A percentile compares a stretch with the other conserved stretches of the same genome.
phyloP scores from a whole-genome alignment of 2,329 filamentous ascomycete genomes.

The Curvularia sp. region DNA sequence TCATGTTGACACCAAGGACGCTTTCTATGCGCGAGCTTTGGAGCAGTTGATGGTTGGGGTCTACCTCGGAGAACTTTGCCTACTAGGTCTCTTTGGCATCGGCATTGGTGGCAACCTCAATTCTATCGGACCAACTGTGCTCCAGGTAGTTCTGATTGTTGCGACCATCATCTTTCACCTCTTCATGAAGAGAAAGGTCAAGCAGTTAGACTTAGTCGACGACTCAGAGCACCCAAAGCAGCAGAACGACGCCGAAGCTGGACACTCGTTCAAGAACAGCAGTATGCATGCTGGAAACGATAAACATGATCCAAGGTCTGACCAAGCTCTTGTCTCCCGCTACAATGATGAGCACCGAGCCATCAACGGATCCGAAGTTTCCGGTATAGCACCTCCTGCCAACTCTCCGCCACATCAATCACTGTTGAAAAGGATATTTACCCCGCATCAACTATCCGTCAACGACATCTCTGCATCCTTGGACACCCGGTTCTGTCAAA shows the following conservation, averaged over 20 bases:
- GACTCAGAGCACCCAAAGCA: constrained; percentile 34
- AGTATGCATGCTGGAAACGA: constrained; percentile 3
- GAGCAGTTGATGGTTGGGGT: constrained; percentile 57
- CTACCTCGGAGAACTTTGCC: constrained; percentile 56
- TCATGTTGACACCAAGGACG: constrained; percentile 56
- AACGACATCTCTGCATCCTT: constrained; percentile 20
- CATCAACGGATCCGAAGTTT: constrained; percentile 1
- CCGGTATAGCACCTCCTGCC: constrained; percentile 8
- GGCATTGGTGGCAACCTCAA: constrained; percentile 42
- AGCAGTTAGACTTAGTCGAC: constrained; percentile 37
- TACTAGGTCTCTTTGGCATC: constrained; percentile 57
- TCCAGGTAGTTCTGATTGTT: constrained; percentile 52
- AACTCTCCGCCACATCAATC: constrained; percentile 6
- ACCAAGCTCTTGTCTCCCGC: constrained; percentile 6
- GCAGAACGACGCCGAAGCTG: constrained; percentile 23
- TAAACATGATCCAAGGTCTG: not conserved
- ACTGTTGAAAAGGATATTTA: constrained; percentile 13
- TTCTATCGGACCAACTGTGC: constrained; percentile 50
- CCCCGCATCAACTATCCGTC: constrained; percentile 14
- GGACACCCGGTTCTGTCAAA: constrained; percentile 14
- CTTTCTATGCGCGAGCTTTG: constrained; percentile 55
- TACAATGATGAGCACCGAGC: constrained; percentile 7
- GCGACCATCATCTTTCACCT: constrained; percentile 53
- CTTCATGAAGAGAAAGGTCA: constrained; percentile 43
- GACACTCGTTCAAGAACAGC: constrained; percentile 29